Conservation (phyloP, 2,329 filamentous ascomycete genomes). For the Neofusicoccum parvum region DNA sequence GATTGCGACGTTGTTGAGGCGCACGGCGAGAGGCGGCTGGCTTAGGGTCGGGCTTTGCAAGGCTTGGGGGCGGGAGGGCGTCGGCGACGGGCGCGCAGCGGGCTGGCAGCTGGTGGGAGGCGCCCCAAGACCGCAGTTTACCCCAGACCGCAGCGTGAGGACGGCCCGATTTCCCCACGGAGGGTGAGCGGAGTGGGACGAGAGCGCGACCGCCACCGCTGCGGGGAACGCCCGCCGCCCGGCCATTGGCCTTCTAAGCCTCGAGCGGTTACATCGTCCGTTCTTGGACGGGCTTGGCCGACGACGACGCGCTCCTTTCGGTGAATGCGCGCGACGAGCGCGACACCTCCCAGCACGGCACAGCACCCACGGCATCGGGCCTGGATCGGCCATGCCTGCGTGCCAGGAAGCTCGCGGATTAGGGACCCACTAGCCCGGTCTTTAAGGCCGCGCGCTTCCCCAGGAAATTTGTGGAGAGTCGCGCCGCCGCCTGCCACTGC, state of each 20-base stretch:
- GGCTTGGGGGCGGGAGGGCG: background rate
- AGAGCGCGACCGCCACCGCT: background rate
- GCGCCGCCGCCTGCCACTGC: background rate
- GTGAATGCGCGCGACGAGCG: background rate
- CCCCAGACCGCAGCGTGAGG: conserved; percentile 6
- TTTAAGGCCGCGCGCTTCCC: conserved; percentile 13
- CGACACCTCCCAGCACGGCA: background rate
- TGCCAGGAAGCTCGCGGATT: too few relatives aligned
- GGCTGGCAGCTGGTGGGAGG: background rate
- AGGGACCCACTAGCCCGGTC: background rate
- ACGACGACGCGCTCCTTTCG: conserved; percentile 4
- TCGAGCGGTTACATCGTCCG: conserved; percentile 9
- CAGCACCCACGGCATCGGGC: background rate
- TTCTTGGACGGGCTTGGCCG: background rate
- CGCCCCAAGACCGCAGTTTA: background rate
- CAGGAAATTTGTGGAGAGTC: background rate
- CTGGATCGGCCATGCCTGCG: background rate
- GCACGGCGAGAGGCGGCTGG: background rate
- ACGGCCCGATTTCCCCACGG: conserved; percentile 15
- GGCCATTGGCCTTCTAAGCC: background rate
- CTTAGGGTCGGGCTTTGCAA: background rate
- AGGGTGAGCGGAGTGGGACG: background rate
- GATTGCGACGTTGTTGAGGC: background rate
- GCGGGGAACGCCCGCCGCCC: background rate
- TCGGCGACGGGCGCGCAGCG: background rate